Evolutionary conservation across 805 yeast species (phyloP).

Genomic region (Candida succiphila): DNA sequence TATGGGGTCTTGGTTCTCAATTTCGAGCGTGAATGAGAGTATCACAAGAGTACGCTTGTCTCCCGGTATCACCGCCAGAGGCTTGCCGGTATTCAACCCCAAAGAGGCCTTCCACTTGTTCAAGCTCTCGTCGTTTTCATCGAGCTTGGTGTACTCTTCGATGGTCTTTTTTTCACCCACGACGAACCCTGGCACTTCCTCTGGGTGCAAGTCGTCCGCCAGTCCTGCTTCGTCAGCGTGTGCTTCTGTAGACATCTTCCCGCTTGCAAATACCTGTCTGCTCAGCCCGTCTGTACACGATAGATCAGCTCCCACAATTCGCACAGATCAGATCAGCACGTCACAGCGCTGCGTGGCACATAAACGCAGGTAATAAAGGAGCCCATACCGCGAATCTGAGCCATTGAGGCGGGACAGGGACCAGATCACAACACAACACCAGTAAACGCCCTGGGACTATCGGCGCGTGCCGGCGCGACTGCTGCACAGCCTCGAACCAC

Average conservation of each 20-base stretch:
- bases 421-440: too few species aligned
- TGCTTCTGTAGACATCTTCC: constrained; percentile 1
- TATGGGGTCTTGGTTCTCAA: constrained; percentile 62
- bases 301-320: too few species aligned
- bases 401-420: too few species aligned
- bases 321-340: too few species aligned
- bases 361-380: too few species aligned
- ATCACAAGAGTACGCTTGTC: constrained; percentile 75
- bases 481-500: too few species aligned
- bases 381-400: too few species aligned
- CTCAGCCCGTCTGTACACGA: not conserved
- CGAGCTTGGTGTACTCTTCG: constrained; percentile 73
- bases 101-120: constrained; percentile 87
- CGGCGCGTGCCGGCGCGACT: too few species aligned
- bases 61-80: constrained; percentile 57
- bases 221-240: constrained; percentile 1
- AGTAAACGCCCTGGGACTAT: too few species aligned
- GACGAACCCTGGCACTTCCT: constrained; percentile 52
- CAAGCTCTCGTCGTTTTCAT: constrained; percentile 83
- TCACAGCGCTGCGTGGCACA: too few species aligned
- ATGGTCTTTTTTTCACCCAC: constrained; percentile 68
- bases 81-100: constrained; percentile 53
- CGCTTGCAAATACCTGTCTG: not conserved
- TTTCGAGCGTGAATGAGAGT: constrained; percentile 59
- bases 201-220: constrained; percentile 52